phyloP scores from a whole-genome alignment of 495 filamentous ascomycete species.

The Penicillium silybi region DNA sequence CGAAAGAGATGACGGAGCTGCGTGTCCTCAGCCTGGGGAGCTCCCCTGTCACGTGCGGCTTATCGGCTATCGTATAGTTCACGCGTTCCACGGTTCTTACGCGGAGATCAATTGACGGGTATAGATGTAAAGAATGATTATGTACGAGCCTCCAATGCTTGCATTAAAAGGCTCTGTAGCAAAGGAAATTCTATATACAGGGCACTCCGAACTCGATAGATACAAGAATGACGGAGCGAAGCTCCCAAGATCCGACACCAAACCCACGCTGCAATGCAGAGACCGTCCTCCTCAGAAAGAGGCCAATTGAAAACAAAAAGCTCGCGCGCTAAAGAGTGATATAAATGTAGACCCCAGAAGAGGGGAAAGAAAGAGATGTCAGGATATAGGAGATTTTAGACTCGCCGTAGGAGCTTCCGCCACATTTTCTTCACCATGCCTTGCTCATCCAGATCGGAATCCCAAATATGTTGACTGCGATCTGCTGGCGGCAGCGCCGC shows the following conservation, averaged over 20 bases:
- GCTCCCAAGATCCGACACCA: not conserved
- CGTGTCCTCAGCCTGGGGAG: constrained; percentile 31
- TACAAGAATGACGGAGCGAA: not conserved
- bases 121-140: not conserved
- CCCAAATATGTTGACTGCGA: constrained; percentile 44
- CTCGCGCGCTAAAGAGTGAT: constrained; percentile 12
- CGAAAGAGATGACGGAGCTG: constrained; percentile 21
- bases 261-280: constrained; percentile 13
- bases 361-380: not conserved
- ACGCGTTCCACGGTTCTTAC: constrained; percentile 1
- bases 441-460: constrained; percentile 36
- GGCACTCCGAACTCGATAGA: constrained; percentile 11
- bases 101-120: not conserved
- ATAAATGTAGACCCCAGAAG: not conserved
- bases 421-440: constrained; percentile 54
- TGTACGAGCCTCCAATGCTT: not conserved
- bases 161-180: not conserved
- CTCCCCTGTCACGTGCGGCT: constrained; percentile 32
- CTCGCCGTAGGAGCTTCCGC: constrained; percentile 39
- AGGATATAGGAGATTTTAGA: constrained; percentile 20
- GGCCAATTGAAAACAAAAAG: constrained; percentile 4
- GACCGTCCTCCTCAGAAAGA: not conserved
- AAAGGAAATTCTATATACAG: constrained; percentile 16
- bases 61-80: constrained; percentile 19
- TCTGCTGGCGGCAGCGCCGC: constrained; percentile 48